Conservation (phyloP, 306 rosid species). For the Quercus robur region DNA sequence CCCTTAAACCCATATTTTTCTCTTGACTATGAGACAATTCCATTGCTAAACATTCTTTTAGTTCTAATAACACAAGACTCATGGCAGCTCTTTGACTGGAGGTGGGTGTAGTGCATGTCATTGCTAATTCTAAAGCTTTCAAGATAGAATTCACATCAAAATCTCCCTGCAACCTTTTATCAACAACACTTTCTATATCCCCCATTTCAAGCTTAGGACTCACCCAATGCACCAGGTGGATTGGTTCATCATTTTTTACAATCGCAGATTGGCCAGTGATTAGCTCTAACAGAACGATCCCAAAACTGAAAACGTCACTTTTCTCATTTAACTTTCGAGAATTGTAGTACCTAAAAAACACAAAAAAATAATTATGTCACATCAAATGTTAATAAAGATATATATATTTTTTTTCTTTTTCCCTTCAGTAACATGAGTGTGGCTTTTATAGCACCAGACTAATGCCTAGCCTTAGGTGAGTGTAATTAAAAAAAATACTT, state of each 20-base stretch:
- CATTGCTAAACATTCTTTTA: constrained; percentile 42
- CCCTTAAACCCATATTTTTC: constrained; percentile 15
- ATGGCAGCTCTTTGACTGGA: constrained; percentile 51
- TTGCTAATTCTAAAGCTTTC: constrained; percentile 49
- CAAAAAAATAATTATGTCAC: constrained; percentile 1
- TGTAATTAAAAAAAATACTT: neutral
- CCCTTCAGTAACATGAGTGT: too few relatives aligned
- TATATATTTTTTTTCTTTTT: too few relatives aligned
- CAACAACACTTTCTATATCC: constrained; percentile 31
- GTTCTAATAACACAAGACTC: constrained; percentile 44
- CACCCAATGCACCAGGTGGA: constrained; percentile 51
- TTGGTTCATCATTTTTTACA: constrained; percentile 25
- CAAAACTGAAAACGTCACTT: constrained; percentile 68
- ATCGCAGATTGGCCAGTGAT: constrained; percentile 62
- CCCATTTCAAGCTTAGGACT: constrained; percentile 30
- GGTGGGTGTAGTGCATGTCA: constrained; percentile 45
- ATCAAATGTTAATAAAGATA: neutral
- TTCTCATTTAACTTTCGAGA: constrained; percentile 45
- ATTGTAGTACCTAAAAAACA: constrained; percentile 42
- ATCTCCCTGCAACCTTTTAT: constrained; percentile 42
- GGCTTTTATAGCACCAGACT: neutral
- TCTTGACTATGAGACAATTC: constrained; percentile 29
- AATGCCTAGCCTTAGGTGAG: too few relatives aligned
- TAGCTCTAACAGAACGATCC: constrained; percentile 54
- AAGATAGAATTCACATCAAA: constrained; percentile 31